phyloP scores from a whole-genome alignment of 176 grass and related monocot genomes.

The Olyra latifolia region DNA sequence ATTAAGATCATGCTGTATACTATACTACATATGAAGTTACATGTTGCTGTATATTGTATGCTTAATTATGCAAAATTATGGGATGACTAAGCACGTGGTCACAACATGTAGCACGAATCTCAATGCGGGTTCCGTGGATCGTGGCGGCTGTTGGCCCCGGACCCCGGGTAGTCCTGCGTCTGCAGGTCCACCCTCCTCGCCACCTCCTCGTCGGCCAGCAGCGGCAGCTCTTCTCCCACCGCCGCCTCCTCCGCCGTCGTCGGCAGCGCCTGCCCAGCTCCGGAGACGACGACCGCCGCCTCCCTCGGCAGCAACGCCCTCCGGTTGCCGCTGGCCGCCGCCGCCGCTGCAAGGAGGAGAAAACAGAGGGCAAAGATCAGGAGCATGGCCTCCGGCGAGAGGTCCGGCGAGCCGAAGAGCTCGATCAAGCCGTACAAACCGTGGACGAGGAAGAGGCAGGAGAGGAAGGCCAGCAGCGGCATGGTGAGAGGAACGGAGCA shows the following conservation, averaged over 20 bases:
- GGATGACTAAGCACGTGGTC: background rate
- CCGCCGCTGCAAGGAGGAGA: slow-evolving; percentile 38
- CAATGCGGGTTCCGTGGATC: slow-evolving; percentile 64
- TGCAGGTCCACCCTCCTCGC: slow-evolving; percentile 55
- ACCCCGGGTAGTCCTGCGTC: slow-evolving; percentile 67
- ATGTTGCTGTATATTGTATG: background rate
- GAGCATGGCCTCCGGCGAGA: slow-evolving; percentile 46
- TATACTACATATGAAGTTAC: background rate
- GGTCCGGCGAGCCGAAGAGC: slow-evolving; percentile 47
- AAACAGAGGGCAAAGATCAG: slow-evolving; percentile 48
- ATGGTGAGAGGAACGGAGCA: slow-evolving; percentile 44
- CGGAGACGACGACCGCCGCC: background rate
- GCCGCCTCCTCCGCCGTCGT: background rate
- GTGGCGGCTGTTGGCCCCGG: slow-evolving; percentile 65
- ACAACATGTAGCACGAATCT: background rate
- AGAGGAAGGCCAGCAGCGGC: slow-evolving; percentile 45
- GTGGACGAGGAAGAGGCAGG: slow-evolving; percentile 38
- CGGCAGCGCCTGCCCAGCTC: background rate
- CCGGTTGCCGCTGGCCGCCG: slow-evolving; percentile 25
- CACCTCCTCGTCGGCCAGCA: slow-evolving; percentile 11
- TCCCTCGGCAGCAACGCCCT: slow-evolving; percentile 34
- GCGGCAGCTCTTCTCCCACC: background rate
- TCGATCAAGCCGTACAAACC: slow-evolving; percentile 50
- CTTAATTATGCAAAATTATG: slow-evolving; percentile 21
- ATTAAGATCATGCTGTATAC: slow-evolving; percentile 8